phyloP scores from a whole-genome alignment of 352 stramenopile species.

The Phytophthora pistaciae region DNA sequence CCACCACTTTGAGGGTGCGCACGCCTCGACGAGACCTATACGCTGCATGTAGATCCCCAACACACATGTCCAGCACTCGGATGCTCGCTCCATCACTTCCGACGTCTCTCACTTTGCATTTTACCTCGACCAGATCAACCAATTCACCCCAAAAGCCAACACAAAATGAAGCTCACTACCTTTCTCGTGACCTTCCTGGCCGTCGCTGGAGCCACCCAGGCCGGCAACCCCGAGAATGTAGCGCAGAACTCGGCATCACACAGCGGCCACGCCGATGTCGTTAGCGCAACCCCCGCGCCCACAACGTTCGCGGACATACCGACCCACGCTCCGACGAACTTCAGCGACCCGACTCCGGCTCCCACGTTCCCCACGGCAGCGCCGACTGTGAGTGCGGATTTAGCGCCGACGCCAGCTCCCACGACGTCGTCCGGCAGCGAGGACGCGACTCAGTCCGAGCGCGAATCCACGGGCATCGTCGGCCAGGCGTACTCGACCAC shows the following conservation, averaged over 20 bases:
- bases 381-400: conserved; percentile 22
- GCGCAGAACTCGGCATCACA: conserved; percentile 26
- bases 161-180: conserved; percentile 51
- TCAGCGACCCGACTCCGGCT: conserved; percentile 22
- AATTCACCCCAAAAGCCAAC: conserved; percentile 12
- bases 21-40: conserved; percentile 12
- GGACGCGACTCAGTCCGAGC: conserved; percentile 6
- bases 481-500: conserved; percentile 20
- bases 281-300: conserved; percentile 12
- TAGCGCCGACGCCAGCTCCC: conserved; percentile 20
- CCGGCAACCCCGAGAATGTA: conserved; percentile 22
- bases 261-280: conserved; percentile 8
- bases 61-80: neutral
- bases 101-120: conserved; percentile 37
- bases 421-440: conserved; percentile 10
- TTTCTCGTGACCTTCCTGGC: conserved; percentile 44
- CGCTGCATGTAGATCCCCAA: neutral
- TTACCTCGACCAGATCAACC: conserved; percentile 22
- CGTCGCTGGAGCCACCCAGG: conserved; percentile 30
- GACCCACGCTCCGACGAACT: conserved; percentile 30
- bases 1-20: conserved; percentile 13
- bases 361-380: conserved; percentile 30
- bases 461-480: conserved; percentile 14
- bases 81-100: conserved; percentile 7
- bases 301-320: conserved; percentile 17